Conservation (phyloP, 1,284 basidiomycete species). For the Paramarasmius palmivorus region DNA sequence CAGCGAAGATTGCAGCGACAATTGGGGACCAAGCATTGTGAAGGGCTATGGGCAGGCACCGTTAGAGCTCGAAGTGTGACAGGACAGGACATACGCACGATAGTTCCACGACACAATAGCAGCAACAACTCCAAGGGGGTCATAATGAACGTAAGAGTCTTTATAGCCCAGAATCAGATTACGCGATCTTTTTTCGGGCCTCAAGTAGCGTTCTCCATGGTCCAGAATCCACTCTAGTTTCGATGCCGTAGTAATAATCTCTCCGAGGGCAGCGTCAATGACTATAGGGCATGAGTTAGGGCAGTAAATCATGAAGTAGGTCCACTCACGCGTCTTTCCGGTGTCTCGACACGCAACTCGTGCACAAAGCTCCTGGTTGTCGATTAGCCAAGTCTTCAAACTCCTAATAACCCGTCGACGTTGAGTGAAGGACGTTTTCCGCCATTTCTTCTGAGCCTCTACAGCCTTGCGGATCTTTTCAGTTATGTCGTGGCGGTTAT, state of each 20-base stretch:
- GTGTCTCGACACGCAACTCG: constrained; percentile 93
- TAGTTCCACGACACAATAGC: constrained; percentile 96
- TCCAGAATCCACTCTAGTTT: constrained; percentile 88
- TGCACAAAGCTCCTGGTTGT: constrained; percentile 84
- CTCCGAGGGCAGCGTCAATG: constrained; percentile 87
- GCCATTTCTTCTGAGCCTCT: constrained; percentile 73
- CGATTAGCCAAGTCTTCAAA: constrained; percentile 87
- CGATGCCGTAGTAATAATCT: constrained; percentile 85
- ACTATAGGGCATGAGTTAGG: constrained; percentile 43
- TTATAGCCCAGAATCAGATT: constrained; percentile 89
- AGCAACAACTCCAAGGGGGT: constrained; percentile 91
- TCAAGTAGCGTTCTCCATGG: constrained; percentile 75
- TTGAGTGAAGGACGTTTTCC: constrained; percentile 71
- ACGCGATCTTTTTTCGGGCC: constrained; percentile 68
- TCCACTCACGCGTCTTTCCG: constrained; percentile 86
- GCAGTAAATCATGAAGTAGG: constrained; percentile 6
- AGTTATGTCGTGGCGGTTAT: constrained; percentile 72
- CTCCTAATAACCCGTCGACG: constrained; percentile 82
- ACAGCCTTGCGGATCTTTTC: constrained; percentile 70
- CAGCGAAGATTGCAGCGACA: constrained; percentile 85
- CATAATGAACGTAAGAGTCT: constrained; percentile 79
- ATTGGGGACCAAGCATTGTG: constrained; percentile 96
- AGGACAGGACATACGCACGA: constrained; percentile 49
- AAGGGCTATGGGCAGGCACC: constrained; percentile 56
- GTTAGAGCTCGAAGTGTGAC: neutral